Evolutionary conservation across 208 protist genomes (phyloP).

Genomic region (Leishmania guyanensis): DNA sequence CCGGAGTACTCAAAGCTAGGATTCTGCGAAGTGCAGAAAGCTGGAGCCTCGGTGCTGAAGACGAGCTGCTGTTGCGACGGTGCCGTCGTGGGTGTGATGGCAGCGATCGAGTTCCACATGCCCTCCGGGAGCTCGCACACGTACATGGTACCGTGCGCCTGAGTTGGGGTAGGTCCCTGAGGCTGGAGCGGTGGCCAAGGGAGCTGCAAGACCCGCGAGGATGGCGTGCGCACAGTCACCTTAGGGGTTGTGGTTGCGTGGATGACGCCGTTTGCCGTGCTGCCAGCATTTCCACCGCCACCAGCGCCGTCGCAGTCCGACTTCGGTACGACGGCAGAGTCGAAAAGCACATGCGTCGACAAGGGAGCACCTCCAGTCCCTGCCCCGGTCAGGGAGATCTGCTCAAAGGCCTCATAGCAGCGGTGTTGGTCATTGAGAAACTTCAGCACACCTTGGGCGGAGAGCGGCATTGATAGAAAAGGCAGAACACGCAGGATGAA

Average conservation of each 20-base stretch:
- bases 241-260: conserved; percentile 8
- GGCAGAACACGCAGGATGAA: not conserved
- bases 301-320: not conserved
- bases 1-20: conserved; percentile 7
- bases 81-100: conserved; percentile 10
- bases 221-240: not conserved
- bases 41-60: conserved; percentile 20
- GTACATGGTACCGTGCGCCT: conserved; percentile 13
- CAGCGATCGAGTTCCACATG: conserved; percentile 23
- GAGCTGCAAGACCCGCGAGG: not conserved
- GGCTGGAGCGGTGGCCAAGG: not conserved
- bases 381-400: conserved; percentile 17
- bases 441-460: conserved; percentile 13
- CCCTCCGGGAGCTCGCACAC: conserved; percentile 25
- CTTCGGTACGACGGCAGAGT: not conserved
- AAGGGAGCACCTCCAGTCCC: not conserved
- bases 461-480: conserved; percentile 19
- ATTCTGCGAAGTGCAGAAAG: conserved; percentile 13
- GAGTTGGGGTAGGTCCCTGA: not conserved
- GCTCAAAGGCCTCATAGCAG: conserved; percentile 22
- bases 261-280: not conserved
- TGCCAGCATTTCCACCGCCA: not conserved
- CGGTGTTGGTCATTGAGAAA: conserved; percentile 9
- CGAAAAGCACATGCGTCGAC: not conserved
- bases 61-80: conserved; percentile 23